These are phyloP conservation scores for Rusavskia elegans DNA, from an alignment of 495 filamentous ascomycete species.

Conservation along the genomic window DNA sequence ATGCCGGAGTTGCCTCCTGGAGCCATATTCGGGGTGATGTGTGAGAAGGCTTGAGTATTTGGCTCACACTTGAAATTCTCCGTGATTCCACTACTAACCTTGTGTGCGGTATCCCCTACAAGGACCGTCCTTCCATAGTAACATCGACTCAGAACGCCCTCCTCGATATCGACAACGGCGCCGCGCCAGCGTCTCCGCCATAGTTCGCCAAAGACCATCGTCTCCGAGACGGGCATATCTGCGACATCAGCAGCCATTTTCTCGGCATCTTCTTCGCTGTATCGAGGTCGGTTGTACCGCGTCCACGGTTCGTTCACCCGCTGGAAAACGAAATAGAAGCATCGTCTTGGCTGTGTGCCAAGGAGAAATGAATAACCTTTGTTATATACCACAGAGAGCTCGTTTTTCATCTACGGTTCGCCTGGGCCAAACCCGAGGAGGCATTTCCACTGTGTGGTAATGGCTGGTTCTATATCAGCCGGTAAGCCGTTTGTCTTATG, in stretches of 20 bases:
- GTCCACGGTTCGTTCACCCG: background rate
- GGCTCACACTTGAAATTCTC: no score
- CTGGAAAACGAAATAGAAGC: constrained; percentile 3
- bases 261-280: background rate
- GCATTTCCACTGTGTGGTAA: no score
- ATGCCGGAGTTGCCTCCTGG: no score
- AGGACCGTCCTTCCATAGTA: constrained; percentile 3
- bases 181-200: background rate
- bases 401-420: no score
- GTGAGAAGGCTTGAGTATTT: no score
- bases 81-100: background rate
- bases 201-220: background rate
- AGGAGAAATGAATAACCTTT: background rate
- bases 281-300: background rate
- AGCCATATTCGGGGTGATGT: background rate
- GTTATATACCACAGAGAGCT: no score
- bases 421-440: no score
- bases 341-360: background rate
- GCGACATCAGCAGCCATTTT: constrained; percentile 5
- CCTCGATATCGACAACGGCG: background rate
- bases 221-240: background rate
- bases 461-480: no score
- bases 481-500: no score
- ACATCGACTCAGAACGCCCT: constrained; percentile 4
- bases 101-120: constrained; percentile 5